Evolutionary conservation across 257 asterid genomes (phyloP), one percentile per base, ranked within the genome.

Genomic region (Scutellaria baicalensis): DNA sequence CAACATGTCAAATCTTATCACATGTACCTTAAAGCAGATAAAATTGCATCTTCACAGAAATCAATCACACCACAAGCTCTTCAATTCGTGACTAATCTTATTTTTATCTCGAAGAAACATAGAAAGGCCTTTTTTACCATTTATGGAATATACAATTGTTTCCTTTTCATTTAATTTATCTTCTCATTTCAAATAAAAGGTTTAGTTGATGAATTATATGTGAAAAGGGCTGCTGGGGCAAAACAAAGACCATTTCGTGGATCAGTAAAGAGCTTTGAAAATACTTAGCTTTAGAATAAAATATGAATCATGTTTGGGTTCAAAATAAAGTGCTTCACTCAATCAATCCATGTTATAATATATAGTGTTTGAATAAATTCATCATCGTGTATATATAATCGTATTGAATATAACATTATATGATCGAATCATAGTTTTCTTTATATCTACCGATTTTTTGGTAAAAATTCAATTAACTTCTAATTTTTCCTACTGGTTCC

Each of bases 1-100:
- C 42, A 54, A 54, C 12, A 43, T 33, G 77, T 72, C 77, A 42
- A 72, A 64, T 64, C 77, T 72, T 54, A 56, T 72, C 71, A 72
- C 47, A 56, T 61, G 71, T 61, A 62, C 71, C 77, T 72, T 52
- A 72, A 70, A 70, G 68, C 42, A 60, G 64, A 61, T 51, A 71
- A 10, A 59, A 59, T 17, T 59, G 68, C 49, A 71, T 71, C 64
- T 71, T 40, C 56, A 71, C 56, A 31, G 61, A 70, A 63, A 72
- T 72, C 55, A 48, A 59, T 17, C 38, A 55, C 61, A 12, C 47
- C 42, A 50, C 49, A 71, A 60, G 48, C 49, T 42, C 50, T 62
- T 63, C 12, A 61, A 64, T 31, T 12, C 66, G 21, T 52, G 49
- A 63, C 65, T 59, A 64, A 33, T 64, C 72, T 64, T n/a, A 73